Percentiles rank a stretch among this genome's conserved stretches.
These are phyloP conservation scores for Cystobasidium sp. DNA, from an alignment of 1,284 basidiomycete species.

Conservation along the genomic window DNA sequence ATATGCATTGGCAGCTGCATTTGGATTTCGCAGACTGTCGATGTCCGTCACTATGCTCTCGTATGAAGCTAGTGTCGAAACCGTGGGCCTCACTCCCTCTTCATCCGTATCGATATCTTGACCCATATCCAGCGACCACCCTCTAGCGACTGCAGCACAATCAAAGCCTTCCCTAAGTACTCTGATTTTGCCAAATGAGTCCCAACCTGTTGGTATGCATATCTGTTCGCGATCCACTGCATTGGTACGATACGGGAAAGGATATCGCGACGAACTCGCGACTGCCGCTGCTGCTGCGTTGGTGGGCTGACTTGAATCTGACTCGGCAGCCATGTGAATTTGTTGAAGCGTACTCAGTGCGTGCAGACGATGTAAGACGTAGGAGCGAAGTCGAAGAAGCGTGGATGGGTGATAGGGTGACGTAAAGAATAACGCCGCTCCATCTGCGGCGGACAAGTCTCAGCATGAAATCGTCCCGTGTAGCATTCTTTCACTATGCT, in stretches of 20 bases:
- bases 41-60: constrained; percentile 17
- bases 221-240: constrained; percentile 90
- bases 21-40: neutral
- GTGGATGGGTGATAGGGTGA: constrained; percentile 76
- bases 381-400: constrained; percentile 78
- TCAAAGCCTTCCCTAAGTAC: constrained; percentile 92
- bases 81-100: neutral
- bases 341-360: constrained; percentile 40
- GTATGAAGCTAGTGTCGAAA: neutral
- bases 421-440: constrained; percentile 89
- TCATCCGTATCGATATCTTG: neutral
- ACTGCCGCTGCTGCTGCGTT: constrained; percentile 61
- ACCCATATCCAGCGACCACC: constrained; percentile 66
- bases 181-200: constrained; percentile 94
- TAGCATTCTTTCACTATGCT: neutral
- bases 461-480: neutral
- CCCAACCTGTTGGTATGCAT: constrained; percentile 93
- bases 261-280: constrained; percentile 72
- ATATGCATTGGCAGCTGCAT: neutral
- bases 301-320: constrained; percentile 60
- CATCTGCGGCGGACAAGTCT: constrained; percentile 65
- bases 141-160: constrained; percentile 74
- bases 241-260: constrained; percentile 84
- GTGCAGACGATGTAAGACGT: constrained; percentile 81
- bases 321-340: constrained; percentile 19